These are phyloP conservation scores for Geotrichum klebahnii DNA, from an alignment of 1,139 yeast genomes.

Conservation along the genomic window DNA sequence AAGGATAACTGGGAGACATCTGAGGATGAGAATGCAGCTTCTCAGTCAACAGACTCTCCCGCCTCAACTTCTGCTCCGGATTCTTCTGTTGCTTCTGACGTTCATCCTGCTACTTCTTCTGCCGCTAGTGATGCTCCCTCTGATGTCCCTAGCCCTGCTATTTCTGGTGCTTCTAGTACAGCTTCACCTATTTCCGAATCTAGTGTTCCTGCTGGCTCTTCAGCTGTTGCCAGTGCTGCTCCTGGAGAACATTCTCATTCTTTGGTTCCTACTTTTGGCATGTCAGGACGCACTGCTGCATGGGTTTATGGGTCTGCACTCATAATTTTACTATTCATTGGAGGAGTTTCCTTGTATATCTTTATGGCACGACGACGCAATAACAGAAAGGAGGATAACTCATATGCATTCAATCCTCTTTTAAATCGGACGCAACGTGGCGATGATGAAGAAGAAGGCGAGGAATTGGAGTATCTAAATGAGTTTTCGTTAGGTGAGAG, in stretches of 20 bases:
- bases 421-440: slow-evolving; percentile 4
- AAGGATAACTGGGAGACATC: slow-evolving; percentile 17
- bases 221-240: slow-evolving; percentile 10
- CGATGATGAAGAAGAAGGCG: slow-evolving; percentile 23
- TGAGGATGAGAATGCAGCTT: slow-evolving; percentile 23
- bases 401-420: slow-evolving; percentile 25
- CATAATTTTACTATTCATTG: slow-evolving; percentile 35
- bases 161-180: slow-evolving; percentile 15
- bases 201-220: slow-evolving; percentile 16
- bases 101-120: slow-evolving; percentile 19
- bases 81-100: slow-evolving; percentile 12
- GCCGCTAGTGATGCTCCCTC: slow-evolving; percentile 21
- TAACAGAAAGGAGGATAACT: slow-evolving; percentile 22
- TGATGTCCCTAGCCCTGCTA: slow-evolving; percentile 6
- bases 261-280: slow-evolving; percentile 38
- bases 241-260: slow-evolving; percentile 19
- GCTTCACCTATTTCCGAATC: no score
- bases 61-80: slow-evolving; percentile 5
- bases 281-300: slow-evolving; percentile 33
- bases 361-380: slow-evolving; percentile 30
- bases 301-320: slow-evolving; percentile 39
- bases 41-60: slow-evolving; percentile 16
- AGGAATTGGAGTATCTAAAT: slow-evolving; percentile 22
- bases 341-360: slow-evolving; percentile 32
- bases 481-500: slow-evolving; percentile 22